Conservation (phyloP, 768 basidiomycete genomes). For the Mycena galopus region DNA sequence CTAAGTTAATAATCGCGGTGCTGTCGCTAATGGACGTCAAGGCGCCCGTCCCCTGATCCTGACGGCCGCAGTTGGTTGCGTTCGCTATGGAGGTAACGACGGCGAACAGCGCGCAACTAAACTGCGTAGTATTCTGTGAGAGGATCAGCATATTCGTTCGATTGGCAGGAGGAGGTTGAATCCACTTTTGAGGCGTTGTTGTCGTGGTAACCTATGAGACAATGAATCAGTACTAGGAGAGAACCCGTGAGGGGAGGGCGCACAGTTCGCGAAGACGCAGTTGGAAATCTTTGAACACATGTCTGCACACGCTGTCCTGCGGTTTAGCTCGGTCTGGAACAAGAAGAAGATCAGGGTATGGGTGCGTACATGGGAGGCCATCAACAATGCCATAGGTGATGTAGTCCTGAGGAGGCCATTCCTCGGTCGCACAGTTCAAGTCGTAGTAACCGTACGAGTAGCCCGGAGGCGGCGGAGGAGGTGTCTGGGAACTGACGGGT, state of each 20-base stretch:
- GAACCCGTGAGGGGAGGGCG: neutral
- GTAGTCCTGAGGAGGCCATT: neutral
- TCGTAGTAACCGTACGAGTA: constrained; percentile 8
- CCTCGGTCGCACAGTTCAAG: constrained; percentile 19
- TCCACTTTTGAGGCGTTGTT: no score
- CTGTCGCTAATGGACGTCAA: constrained; percentile 20
- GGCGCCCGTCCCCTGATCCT: constrained; percentile 18
- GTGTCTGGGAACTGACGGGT: neutral
- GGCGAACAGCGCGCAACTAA: constrained; percentile 34
- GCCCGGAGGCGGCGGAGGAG: neutral
- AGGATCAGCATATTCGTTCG: neutral
- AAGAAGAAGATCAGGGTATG: no score
- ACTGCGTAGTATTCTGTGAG: neutral
- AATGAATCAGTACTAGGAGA: neutral
- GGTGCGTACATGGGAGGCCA: constrained; percentile 1
- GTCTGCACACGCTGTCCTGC: constrained; percentile 18
- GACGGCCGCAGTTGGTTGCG: constrained; percentile 29
- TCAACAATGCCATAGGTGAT: constrained; percentile 25
- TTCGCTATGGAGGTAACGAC: neutral
- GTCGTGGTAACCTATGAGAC: constrained; percentile 28
- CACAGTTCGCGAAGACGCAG: constrained; percentile 25
- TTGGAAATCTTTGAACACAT: constrained; percentile 15
- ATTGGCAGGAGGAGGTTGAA: neutral
- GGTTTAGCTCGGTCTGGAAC: no score
- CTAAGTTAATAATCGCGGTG: constrained; percentile 2